Evolutionary conservation across 202 grass and related monocot genomes (phyloP).

Genomic region (Brachypodium distachyon): DNA sequence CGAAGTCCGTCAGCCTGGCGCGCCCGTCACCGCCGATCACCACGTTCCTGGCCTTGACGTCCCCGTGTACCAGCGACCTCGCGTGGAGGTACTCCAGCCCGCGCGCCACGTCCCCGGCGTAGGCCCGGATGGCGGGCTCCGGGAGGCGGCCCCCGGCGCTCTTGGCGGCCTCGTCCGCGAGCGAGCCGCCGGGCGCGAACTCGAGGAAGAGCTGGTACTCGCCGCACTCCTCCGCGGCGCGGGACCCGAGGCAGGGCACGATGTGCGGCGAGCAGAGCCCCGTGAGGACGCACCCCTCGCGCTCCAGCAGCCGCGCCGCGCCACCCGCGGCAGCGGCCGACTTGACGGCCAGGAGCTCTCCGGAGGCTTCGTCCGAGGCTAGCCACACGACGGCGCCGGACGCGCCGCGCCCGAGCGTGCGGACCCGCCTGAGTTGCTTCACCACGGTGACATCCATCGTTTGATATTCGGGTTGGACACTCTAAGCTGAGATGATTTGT

Average conservation of each 20-base stretch:
- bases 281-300: constrained; percentile 27
- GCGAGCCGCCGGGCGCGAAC: constrained; percentile 49
- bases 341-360: constrained; percentile 59
- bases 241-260: constrained; percentile 43
- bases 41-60: constrained; percentile 50
- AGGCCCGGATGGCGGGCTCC: constrained; percentile 21
- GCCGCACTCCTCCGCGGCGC: neutral
- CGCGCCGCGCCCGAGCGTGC: constrained; percentile 56
- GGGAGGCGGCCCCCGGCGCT: constrained; percentile 22
- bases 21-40: constrained; percentile 45
- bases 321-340: constrained; percentile 24
- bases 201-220: constrained; percentile 55
- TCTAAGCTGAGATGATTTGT: neutral
- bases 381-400: constrained; percentile 57
- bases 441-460: neutral
- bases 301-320: constrained; percentile 6
- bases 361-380: constrained; percentile 35
- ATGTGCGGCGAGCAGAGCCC: constrained; percentile 50
- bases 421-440: constrained; percentile 36
- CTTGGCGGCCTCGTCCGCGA: constrained; percentile 24
- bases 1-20: constrained; percentile 57
- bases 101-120: constrained; percentile 24
- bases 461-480: neutral
- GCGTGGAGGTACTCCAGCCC: constrained; percentile 49
- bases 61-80: constrained; percentile 34